Percentiles rank a stretch among this genome's conserved stretches.
phyloP scores from a whole-genome alignment of 768 basidiomycete genomes.

The Saitozyma sp. region DNA sequence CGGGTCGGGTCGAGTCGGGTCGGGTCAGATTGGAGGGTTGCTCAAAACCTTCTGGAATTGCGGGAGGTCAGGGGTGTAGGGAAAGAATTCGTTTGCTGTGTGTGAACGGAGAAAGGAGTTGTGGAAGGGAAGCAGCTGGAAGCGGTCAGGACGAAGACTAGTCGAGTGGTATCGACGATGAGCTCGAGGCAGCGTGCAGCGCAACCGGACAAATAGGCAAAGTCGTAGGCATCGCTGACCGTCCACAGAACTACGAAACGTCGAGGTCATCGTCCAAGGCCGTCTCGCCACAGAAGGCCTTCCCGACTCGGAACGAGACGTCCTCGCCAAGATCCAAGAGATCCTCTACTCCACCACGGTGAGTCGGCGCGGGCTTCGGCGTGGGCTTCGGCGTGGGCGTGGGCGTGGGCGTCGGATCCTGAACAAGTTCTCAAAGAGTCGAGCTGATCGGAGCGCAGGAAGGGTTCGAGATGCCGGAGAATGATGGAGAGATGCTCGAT shows the following conservation, averaged over 20 bases:
- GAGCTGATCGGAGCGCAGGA: conserved; percentile 4
- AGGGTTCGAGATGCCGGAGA: conserved; percentile 14
- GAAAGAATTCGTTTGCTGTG: no score
- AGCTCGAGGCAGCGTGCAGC: no score
- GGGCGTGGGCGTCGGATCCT: no score
- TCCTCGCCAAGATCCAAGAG: conserved; percentile 76
- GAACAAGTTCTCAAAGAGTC: no score
- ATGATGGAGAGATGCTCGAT: neutral
- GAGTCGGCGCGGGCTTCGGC: conserved; percentile 25
- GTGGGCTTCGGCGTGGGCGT: no score
- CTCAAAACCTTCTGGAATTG: neutral
- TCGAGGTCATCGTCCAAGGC: conserved; percentile 88
- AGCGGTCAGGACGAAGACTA: no score
- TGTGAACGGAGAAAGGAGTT: no score
- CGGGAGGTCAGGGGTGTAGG: no score
- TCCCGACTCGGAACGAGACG: conserved; percentile 53
- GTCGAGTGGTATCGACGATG: no score
- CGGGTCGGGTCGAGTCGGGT: neutral
- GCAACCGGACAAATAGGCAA: no score
- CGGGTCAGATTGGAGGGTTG: no score
- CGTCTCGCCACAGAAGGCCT: conserved; percentile 66
- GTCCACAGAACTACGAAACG: conserved; percentile 74
- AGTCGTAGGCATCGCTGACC: neutral
- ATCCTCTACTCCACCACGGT: conserved; percentile 96
- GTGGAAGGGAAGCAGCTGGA: no score